These are phyloP conservation scores for Lablab purpureus DNA, from an alignment of 306 rosid genomes.

Conservation along the genomic window DNA sequence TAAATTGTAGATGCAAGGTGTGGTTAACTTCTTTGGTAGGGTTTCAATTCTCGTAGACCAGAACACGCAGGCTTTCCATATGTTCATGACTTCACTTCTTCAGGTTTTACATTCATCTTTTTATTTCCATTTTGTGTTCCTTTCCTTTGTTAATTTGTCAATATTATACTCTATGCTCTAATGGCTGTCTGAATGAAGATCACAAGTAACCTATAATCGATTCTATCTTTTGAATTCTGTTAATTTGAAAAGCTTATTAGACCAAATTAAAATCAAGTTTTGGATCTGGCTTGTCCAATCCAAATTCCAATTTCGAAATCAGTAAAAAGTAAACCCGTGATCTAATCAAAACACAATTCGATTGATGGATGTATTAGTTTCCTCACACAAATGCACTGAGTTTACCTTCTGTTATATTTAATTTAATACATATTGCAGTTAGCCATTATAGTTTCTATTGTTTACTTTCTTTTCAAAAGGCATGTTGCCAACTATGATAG, in stretches of 20 bases:
- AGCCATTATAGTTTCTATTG: neutral
- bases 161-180: neutral
- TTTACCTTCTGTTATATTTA: slow-evolving; percentile 12
- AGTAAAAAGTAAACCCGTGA: neutral
- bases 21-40: slow-evolving; percentile 79
- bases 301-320: neutral
- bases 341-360: slow-evolving; percentile 13
- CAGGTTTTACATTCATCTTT: slow-evolving; percentile 62
- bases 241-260: slow-evolving; percentile 13
- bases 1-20: slow-evolving; percentile 73
- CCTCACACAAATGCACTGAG: neutral
- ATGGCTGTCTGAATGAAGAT: slow-evolving; percentile 27
- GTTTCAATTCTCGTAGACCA: slow-evolving; percentile 79
- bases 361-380: slow-evolving; percentile 4
- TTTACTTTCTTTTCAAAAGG: neutral
- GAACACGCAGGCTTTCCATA: slow-evolving; percentile 84
- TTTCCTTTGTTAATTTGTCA: slow-evolving; percentile 8
- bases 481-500: neutral
- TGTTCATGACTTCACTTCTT: slow-evolving; percentile 86
- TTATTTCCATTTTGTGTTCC: slow-evolving; percentile 23
- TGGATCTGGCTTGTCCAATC: neutral
- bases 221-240: slow-evolving; percentile 52
- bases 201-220: neutral
- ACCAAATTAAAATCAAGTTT: neutral
- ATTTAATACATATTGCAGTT: neutral